A percentile compares a stretch with the other conserved stretches of the same genome.
Conservation (phyloP, 1,284 basidiomycete genomes). For the Athelia psychrophila region DNA sequence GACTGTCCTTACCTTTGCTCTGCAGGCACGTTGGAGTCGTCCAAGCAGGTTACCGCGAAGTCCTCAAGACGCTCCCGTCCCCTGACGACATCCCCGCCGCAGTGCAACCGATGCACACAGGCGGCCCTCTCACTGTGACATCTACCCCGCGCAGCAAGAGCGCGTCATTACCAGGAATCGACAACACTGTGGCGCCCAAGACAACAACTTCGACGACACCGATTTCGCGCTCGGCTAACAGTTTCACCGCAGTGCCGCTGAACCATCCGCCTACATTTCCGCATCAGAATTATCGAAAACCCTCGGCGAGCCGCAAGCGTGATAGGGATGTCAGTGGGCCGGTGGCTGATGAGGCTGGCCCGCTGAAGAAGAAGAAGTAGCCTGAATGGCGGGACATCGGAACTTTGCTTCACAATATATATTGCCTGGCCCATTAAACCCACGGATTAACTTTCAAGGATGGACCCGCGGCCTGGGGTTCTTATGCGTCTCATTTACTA, state of each 20-base stretch:
- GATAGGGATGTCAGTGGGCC: not conserved
- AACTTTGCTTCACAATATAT: no score
- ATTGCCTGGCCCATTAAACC: no score
- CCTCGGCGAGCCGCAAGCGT: no score
- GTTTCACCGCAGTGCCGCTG: conserved; percentile 42
- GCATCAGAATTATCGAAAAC: conserved; percentile 8
- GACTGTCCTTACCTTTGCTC: conserved; percentile 9
- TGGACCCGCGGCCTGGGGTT: no score
- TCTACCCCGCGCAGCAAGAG: conserved; percentile 12
- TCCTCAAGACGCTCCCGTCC: conserved; percentile 28
- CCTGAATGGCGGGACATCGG: no score
- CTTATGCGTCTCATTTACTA: no score
- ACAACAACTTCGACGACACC: no score
- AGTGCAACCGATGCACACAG: conserved; percentile 9
- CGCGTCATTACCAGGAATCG: conserved; percentile 14
- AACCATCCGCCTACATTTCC: conserved; percentile 32
- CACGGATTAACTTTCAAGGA: no score
- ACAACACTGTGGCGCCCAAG: no score
- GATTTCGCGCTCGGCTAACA: conserved; percentile 40
- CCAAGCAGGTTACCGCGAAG: conserved; percentile 62
- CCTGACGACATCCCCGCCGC: conserved; percentile 2
- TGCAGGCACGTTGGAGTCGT: conserved; percentile 55
- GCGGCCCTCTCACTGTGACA: conserved; percentile 33
- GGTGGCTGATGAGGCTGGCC: not conserved
- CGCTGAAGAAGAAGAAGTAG: conserved; percentile 11